A percentile compares a stretch with the other conserved stretches of the same genome.
Evolutionary conservation across 2,329 filamentous ascomycete genomes (phyloP).

Genomic region (Raffaelea albimanens): DNA sequence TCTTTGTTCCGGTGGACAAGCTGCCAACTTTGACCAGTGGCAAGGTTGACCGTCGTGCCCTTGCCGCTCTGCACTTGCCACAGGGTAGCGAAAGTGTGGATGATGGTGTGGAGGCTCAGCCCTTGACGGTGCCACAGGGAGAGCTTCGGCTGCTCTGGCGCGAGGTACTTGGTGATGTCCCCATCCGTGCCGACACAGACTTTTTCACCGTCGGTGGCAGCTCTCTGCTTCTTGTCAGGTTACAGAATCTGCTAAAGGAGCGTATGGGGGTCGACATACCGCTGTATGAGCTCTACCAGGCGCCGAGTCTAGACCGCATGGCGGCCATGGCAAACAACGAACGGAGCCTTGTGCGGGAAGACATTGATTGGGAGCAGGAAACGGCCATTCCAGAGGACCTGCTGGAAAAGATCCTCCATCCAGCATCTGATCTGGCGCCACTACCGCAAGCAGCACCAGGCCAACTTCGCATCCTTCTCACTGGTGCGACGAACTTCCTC

Average conservation of each 20-base stretch:
- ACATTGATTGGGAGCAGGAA: background rate
- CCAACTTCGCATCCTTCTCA: no score
- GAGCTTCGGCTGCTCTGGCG: no score
- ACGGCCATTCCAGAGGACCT: background rate
- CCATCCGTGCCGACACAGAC: background rate
- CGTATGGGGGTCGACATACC: background rate
- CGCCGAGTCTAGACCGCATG: background rate
- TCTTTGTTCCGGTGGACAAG: background rate
- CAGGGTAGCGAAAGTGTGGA: background rate
- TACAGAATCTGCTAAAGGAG: background rate
- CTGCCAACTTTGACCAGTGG: background rate
- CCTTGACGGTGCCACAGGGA: no score
- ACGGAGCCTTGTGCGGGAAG: background rate
- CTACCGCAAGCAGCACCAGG: no score
- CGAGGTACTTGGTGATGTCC: no score
- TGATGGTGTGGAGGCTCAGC: background rate
- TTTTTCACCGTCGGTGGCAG: background rate
- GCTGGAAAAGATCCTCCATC: no score
- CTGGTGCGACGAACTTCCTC: no score
- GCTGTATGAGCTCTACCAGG: background rate
- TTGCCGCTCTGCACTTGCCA: background rate
- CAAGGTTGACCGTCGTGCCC: background rate
- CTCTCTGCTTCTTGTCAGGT: background rate
- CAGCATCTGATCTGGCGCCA: no score
- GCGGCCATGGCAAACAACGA: background rate